phyloP scores from a whole-genome alignment of 1,139 yeast genomes.

The Yamadazyma sp. region DNA sequence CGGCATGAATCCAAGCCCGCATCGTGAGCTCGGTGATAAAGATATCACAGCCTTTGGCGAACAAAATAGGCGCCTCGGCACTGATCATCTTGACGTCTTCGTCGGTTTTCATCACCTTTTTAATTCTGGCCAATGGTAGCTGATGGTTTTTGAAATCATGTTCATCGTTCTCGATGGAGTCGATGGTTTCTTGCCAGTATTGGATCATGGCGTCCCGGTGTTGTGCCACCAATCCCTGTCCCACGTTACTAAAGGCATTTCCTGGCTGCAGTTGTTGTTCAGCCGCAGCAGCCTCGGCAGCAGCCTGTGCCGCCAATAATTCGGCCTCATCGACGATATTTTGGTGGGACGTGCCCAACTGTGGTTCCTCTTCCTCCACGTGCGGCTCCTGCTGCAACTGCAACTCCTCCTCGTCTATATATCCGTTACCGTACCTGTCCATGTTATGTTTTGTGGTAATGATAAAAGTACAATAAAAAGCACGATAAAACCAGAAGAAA shows the following conservation, averaged over 20 bases:
- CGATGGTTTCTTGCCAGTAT: conserved; percentile 95
- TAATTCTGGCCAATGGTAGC: conserved; percentile 89
- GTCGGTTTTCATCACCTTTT: conserved; percentile 96
- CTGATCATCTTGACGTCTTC: conserved; percentile 96
- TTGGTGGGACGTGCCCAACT: conserved; percentile 18
- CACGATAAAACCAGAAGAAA: too few relatives aligned
- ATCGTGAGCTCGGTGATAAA: conserved; percentile 94
- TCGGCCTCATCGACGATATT: conserved; percentile 36
- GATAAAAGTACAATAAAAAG: neutral
- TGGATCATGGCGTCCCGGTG: conserved; percentile 89
- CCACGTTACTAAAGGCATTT: conserved; percentile 88
- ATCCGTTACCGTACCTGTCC: conserved; percentile 16
- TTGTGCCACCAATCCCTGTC: conserved; percentile 83
- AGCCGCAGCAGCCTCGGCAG: conserved; percentile 51
- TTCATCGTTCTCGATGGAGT: conserved; percentile 83
- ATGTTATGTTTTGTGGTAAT: too few relatives aligned
- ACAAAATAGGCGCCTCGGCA: conserved; percentile 95
- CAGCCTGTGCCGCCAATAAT: conserved; percentile 46
- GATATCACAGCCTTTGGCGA: conserved; percentile 97
- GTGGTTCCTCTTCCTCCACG: conserved; percentile 8
- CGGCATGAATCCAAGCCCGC: conserved; percentile 99
- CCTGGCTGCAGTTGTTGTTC: conserved; percentile 48
- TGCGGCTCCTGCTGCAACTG: conserved; percentile 8
- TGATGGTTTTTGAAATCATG: conserved; percentile 94
- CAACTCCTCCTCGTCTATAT: conserved; percentile 15